phyloP scores from a whole-genome alignment of 345 rosid species.

The Pugionium cornutum region DNA sequence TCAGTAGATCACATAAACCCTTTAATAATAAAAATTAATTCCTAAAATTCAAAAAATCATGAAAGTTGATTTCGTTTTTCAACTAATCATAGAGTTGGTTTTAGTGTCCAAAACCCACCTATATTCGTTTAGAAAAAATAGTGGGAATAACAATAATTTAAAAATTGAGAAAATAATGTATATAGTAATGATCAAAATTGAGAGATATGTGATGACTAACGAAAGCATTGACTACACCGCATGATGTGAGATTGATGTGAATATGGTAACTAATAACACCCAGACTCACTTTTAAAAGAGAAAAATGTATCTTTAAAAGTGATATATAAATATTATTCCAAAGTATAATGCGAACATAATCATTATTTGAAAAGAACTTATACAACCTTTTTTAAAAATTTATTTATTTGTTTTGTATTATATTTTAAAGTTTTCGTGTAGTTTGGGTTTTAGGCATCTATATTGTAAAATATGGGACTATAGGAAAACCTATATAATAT shows the following conservation, averaged over 20 bases:
- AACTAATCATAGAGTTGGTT: constrained; percentile 1
- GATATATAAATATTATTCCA: not conserved
- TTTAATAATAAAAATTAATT: no score
- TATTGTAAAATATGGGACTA: no score
- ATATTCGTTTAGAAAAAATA: not conserved
- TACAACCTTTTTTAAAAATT: not conserved
- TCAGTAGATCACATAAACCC: no score
- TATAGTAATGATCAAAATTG: constrained; percentile 6
- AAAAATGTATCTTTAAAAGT: not conserved
- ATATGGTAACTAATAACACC: constrained; percentile 35
- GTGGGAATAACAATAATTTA: not conserved
- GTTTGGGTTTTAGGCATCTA: no score
- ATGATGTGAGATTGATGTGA: constrained; percentile 37
- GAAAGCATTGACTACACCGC: constrained; percentile 28
- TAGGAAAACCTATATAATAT: no score
- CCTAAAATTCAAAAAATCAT: no score
- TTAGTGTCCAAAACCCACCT: not conserved
- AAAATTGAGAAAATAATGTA: not conserved
- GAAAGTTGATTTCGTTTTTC: not conserved
- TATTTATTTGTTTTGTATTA: no score
- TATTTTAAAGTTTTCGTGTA: no score
- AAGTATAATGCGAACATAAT: constrained; percentile 26
- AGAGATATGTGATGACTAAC: constrained; percentile 19
- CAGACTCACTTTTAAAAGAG: constrained; percentile 21
- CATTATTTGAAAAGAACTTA: constrained; percentile 28